phyloP scores from a whole-genome alignment of 495 filamentous ascomycete species.

The Podospora sp. region DNA sequence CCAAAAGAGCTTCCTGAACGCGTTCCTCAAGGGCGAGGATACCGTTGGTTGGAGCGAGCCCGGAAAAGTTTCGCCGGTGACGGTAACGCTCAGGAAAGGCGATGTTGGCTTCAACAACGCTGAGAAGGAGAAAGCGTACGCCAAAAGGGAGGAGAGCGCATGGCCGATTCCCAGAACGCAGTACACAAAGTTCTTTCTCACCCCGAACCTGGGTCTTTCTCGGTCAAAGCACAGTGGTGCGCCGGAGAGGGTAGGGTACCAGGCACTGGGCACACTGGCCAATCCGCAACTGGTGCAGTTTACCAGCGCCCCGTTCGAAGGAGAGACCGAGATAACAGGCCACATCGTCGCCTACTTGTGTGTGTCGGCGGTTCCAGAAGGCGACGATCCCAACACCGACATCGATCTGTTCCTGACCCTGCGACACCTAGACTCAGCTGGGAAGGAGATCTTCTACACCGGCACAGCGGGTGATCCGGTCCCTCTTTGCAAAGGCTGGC shows the following conservation, averaged over 20 bases:
- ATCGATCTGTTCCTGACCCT: slow-evolving; percentile 69
- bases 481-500: slow-evolving; percentile 59
- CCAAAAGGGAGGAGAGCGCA: slow-evolving; percentile 55
- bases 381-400: slow-evolving; percentile 44
- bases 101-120: slow-evolving; percentile 66
- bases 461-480: slow-evolving; percentile 53
- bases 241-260: slow-evolving; percentile 51
- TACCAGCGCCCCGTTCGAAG: slow-evolving; percentile 53
- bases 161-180: slow-evolving; percentile 67
- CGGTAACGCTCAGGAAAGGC: slow-evolving; percentile 61
- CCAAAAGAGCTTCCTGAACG: slow-evolving; percentile 66
- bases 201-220: slow-evolving; percentile 41
- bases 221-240: slow-evolving; percentile 23
- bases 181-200: slow-evolving; percentile 61
- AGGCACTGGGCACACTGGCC: slow-evolving; percentile 56
- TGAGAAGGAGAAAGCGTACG: slow-evolving; percentile 53
- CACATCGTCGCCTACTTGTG: slow-evolving; percentile 64
- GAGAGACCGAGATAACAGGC: slow-evolving; percentile 67
- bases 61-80: slow-evolving; percentile 59
- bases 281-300: slow-evolving; percentile 55
- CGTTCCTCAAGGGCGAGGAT: slow-evolving; percentile 68
- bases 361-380: slow-evolving; percentile 55
- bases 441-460: slow-evolving; percentile 67
- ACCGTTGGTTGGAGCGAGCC: slow-evolving; percentile 56
- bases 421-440: slow-evolving; percentile 56